These are phyloP conservation scores for Phytophthora pinifolia DNA, from an alignment of 352 stramenopile species.

Conservation along the genomic window DNA sequence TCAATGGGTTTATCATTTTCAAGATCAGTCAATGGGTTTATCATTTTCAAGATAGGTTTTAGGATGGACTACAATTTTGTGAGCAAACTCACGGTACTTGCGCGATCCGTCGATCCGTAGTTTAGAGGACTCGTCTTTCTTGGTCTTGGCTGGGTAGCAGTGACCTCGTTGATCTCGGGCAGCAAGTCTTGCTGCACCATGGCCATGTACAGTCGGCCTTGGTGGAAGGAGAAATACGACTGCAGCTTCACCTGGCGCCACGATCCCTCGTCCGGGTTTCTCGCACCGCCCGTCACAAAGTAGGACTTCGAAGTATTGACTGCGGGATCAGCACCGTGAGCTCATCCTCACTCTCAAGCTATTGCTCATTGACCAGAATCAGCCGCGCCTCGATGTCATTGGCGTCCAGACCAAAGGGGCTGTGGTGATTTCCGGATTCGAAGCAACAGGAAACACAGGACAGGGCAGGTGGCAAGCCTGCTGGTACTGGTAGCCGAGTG, in stretches of 20 bases:
- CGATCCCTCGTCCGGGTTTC: slow-evolving; percentile 9
- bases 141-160: slow-evolving; percentile 12
- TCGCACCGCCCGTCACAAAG: slow-evolving; percentile 59
- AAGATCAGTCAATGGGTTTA: not conserved
- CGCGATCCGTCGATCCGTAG: slow-evolving; percentile 19
- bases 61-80: too few relatives aligned
- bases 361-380: too few relatives aligned
- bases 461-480: too few relatives aligned
- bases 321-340: slow-evolving; percentile 72
- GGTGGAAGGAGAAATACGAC: slow-evolving; percentile 53
- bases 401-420: slow-evolving; percentile 63
- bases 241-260: slow-evolving; percentile 19
- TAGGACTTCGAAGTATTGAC: slow-evolving; percentile 83
- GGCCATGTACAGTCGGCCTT: slow-evolving; percentile 43
- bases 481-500: too few relatives aligned
- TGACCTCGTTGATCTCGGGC: slow-evolving; percentile 71
- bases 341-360: slow-evolving; percentile 81
- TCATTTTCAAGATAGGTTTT: not conserved
- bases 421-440: too few relatives aligned
- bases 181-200: slow-evolving; percentile 46
- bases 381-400: slow-evolving; percentile 78
- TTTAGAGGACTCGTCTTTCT: slow-evolving; percentile 9
- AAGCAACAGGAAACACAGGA: too few relatives aligned
- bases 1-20: too few relatives aligned
- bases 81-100: too few relatives aligned